Evolutionary conservation across 176 grass and related monocot genomes (phyloP), one percentile per base, ranked within the genome.

Genomic region (Urochloa ruziziensis): DNA sequence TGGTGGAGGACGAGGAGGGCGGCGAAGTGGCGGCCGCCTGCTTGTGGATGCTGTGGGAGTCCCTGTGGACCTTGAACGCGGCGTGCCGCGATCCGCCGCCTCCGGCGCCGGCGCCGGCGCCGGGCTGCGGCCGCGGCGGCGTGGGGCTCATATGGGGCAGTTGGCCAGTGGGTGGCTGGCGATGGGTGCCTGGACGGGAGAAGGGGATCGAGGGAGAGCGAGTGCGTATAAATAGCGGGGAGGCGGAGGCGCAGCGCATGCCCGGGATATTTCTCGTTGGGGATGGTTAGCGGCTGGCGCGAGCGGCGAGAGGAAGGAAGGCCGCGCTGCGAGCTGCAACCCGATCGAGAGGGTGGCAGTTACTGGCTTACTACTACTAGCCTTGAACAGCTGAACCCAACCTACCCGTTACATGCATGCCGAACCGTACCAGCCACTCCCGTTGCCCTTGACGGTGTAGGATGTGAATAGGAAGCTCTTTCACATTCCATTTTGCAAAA

Each of bases 121-220:
- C 70, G 60, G 73, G 74, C 32, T 80, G 81, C n/a, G n/a, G n/a
- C 64, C 85, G 70, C 34, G 72, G 67, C 33, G 78, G 82, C 23
- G 87, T 75, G 66, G 86, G 90, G 82, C 86, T 85, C 90, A 91
- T 91, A 91, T 88, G 76, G 76, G 39, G 39, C 57, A 36, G 74
- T 70, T 77, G 72, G 43, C 24, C 19, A 68, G 66, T 36, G 87
- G 81, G 63, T 67, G 63, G 63, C 16, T 68, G 78, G 33, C 62
- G 17, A 68, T 28, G 78, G 63, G 15, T 64, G 58, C 18, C 59
- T 62, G 60, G 75, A 25, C 54, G 77, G 46, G 62, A 67, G 44
- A 34, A 29, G 17, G 32, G 78, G 78, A 51, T 66, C 43, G 63
- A 7, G 58, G 24, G 25, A 15, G 32, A 1, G 61, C 12, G 32